phyloP scores from a whole-genome alignment of 169 alveolate species.

The Amoebophrya sp. region DNA sequence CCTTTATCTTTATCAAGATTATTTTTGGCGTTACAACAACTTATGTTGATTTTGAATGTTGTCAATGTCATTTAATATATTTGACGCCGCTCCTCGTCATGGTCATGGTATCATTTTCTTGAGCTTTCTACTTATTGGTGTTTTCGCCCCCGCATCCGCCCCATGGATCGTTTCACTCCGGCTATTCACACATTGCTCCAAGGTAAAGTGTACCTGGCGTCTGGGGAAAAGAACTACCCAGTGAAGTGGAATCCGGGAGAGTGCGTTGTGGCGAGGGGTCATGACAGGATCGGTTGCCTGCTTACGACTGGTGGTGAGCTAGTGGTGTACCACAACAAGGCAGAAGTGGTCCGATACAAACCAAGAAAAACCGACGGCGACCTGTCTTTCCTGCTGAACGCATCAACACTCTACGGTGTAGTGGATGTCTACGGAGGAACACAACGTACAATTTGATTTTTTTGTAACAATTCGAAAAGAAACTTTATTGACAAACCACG shows the following conservation, averaged over 20 bases:
- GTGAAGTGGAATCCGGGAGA: background rate
- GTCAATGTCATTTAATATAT: no score
- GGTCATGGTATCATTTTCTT: no score
- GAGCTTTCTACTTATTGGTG: no score
- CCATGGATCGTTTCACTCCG: no score
- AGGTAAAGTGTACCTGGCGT: background rate
- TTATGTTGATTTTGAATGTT: no score
- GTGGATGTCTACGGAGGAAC: conserved; percentile 18
- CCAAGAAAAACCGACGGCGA: background rate
- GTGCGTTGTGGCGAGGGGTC: background rate
- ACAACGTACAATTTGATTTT: background rate
- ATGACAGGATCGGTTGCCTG: conserved; percentile 22
- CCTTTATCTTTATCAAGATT: no score
- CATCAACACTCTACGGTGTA: background rate
- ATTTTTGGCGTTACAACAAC: no score
- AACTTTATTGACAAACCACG: no score
- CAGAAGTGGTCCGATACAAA: background rate
- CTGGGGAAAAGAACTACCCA: background rate
- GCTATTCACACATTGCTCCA: background rate
- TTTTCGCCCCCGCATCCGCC: no score
- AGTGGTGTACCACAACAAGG: background rate
- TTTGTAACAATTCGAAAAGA: no score
- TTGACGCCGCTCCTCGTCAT: no score
- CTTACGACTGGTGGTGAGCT: background rate
- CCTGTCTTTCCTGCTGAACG: background rate